These are phyloP conservation scores for Eutrema heterophyllum DNA, from an alignment of 345 rosid species.

Conservation along the genomic window DNA sequence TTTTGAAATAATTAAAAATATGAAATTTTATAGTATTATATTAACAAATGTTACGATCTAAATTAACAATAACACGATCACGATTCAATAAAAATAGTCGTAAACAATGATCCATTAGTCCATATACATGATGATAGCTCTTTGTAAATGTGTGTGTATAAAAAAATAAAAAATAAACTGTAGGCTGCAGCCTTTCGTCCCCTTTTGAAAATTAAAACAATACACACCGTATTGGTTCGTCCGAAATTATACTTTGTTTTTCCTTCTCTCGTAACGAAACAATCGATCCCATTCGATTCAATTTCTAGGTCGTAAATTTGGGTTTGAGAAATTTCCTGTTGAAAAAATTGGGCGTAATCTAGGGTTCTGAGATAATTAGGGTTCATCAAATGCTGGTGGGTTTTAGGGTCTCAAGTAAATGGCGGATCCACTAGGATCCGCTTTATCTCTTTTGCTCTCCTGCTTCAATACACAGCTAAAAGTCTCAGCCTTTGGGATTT, in stretches of 20 bases:
- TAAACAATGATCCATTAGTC: neutral
- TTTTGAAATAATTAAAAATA: too few species aligned
- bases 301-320: neutral
- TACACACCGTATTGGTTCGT: neutral
- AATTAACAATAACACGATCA: too few species aligned
- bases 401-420: slow-evolving; percentile 36
- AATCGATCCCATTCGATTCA: slow-evolving; percentile 10
- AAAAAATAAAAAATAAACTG: neutral
- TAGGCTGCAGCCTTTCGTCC: slow-evolving; percentile 2
- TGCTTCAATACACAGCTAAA: neutral
- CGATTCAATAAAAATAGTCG: too few species aligned
- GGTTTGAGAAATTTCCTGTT: neutral
- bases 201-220: neutral
- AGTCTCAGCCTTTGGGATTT: slow-evolving; percentile 15
- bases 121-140: neutral
- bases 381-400: slow-evolving; percentile 39
- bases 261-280: neutral
- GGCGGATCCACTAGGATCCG: slow-evolving; percentile 66
- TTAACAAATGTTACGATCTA: too few species aligned
- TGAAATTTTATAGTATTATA: too few species aligned
- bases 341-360: neutral
- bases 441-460: slow-evolving; percentile 16
- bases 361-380: slow-evolving; percentile 32
- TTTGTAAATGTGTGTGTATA: neutral
- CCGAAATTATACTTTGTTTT: neutral